Conservation (phyloP, 192 early-diverging fungal genomes). For the Backusella liffmaniae region DNA sequence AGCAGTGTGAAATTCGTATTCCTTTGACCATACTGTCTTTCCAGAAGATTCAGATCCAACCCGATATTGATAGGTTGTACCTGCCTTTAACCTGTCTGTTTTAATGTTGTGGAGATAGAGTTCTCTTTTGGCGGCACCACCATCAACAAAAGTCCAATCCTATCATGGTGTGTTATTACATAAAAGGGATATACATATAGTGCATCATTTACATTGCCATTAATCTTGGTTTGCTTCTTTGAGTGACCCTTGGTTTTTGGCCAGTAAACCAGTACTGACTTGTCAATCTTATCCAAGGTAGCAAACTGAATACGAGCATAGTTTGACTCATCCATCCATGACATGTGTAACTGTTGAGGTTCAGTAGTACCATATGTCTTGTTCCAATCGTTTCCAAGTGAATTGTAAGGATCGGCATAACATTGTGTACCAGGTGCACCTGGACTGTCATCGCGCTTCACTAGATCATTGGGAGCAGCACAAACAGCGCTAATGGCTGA, state of each 20-base stretch:
- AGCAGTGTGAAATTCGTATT: slow-evolving; percentile 34
- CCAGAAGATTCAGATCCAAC: slow-evolving; percentile 15
- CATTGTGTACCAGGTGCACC: slow-evolving; percentile 21
- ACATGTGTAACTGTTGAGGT: slow-evolving; percentile 37
- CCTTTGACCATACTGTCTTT: slow-evolving; percentile 1
- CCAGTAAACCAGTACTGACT: slow-evolving; percentile 31
- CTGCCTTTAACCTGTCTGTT: slow-evolving; percentile 12
- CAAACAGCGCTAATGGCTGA: neutral
- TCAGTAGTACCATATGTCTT: slow-evolving; percentile 24
- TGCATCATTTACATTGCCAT: neutral
- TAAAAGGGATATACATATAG: neutral
- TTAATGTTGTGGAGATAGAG: slow-evolving; percentile 32
- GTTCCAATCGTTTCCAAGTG: slow-evolving; percentile 27
- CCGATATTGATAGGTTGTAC: slow-evolving; percentile 28
- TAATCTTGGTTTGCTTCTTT: neutral
- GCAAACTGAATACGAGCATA: slow-evolving; percentile 36
- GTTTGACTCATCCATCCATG: slow-evolving; percentile 16
- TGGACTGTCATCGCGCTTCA: neutral
- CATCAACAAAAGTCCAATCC: slow-evolving; percentile 33
- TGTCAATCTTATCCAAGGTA: slow-evolving; percentile 3
- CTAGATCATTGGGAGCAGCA: neutral
- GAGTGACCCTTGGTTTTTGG: neutral
- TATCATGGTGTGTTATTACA: neutral
- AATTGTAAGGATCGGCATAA: slow-evolving; percentile 20
- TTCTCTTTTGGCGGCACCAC: slow-evolving; percentile 18